Conservation (phyloP, 2,329 filamentous ascomycete genomes). For the Emergomyces orientalis region DNA sequence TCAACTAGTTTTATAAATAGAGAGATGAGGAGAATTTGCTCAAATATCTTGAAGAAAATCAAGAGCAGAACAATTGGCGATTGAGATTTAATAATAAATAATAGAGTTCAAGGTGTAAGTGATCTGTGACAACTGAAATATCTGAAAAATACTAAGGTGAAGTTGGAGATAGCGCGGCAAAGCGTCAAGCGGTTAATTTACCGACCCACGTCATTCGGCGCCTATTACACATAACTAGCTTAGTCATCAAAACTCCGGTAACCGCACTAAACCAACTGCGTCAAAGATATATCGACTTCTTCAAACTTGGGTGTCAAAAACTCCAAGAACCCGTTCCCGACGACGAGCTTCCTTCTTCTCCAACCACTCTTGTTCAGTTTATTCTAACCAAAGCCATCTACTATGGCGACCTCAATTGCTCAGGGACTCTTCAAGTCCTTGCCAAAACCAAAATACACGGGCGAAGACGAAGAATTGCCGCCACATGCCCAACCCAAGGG, state of each 20-base stretch:
- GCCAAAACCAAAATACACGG: slow-evolving; percentile 83
- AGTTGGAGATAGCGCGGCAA: too few relatives aligned
- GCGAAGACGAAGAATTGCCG: slow-evolving; percentile 74
- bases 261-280: neutral
- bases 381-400: neutral
- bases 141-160: too few relatives aligned
- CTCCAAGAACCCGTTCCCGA: neutral
- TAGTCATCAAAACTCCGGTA: neutral
- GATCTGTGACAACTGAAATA: too few relatives aligned
- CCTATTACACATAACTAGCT: neutral
- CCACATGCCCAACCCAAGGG: slow-evolving; percentile 64
- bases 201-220: neutral
- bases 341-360: neutral
- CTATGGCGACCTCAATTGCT: slow-evolving; percentile 49
- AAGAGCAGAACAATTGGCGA: neutral
- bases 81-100: neutral
- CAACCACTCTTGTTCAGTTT: neutral
- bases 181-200: neutral
- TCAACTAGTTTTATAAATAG: neutral
- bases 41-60: neutral
- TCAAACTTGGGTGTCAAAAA: neutral
- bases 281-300: neutral
- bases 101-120: too few relatives aligned
- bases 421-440: slow-evolving; percentile 68
- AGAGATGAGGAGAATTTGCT: neutral